Evolutionary conservation across 208 protist species (phyloP).

Genomic region (Leishmania martiniquensis): DNA sequence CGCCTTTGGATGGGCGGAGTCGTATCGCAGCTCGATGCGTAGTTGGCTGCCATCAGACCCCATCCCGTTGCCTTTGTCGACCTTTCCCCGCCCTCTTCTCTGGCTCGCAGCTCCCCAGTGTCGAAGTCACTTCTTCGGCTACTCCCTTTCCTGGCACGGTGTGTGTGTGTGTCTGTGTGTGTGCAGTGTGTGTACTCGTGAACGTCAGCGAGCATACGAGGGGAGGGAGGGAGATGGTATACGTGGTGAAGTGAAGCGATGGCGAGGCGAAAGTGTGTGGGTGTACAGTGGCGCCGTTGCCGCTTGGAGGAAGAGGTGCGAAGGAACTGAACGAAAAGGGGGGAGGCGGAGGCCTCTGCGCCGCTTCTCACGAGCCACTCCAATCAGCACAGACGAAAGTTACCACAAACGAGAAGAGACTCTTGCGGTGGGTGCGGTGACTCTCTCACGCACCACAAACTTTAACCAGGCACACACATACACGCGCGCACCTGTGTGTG

Average conservation of each 20-base stretch:
- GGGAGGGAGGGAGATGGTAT: too few species aligned
- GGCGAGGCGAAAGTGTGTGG: background rate
- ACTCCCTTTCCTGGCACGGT: background rate
- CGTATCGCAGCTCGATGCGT: constrained; percentile 73
- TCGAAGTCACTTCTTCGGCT: background rate
- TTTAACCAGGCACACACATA: background rate
- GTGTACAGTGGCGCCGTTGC: background rate
- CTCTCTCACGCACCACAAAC: too few species aligned
- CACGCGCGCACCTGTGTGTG: background rate
- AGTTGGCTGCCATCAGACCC: background rate
- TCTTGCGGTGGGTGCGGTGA: too few species aligned
- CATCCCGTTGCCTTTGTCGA: background rate
- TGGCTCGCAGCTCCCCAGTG: background rate
- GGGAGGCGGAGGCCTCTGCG: too few species aligned
- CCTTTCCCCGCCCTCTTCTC: background rate
- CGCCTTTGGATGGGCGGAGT: constrained; percentile 59
- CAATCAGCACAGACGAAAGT: too few species aligned
- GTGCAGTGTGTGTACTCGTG: background rate
- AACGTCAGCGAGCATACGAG: background rate
- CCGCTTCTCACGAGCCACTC: too few species aligned
- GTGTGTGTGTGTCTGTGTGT: background rate
- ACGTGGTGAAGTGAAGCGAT: background rate
- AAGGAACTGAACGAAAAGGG: background rate
- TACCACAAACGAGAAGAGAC: too few species aligned
- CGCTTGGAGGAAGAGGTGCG: background rate